phyloP scores from a whole-genome alignment of 1,139 yeast species.

The Geotrichum armillariae region DNA sequence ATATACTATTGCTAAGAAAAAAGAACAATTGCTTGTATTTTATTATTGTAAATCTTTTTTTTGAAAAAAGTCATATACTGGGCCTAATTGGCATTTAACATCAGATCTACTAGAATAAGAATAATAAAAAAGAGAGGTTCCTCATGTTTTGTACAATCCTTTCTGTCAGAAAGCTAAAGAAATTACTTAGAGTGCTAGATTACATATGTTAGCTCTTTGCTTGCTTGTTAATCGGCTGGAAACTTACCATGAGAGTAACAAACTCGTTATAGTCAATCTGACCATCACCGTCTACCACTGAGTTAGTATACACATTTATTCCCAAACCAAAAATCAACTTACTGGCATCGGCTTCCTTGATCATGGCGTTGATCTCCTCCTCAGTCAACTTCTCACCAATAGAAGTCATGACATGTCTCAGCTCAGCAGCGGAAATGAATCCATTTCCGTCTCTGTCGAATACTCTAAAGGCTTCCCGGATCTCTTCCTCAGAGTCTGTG shows the following conservation, averaged over 20 bases:
- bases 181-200: constrained; percentile 21
- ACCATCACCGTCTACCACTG: constrained; percentile 71
- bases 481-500: constrained; percentile 95
- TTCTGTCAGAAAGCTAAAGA: too few relatives aligned
- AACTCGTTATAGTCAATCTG: constrained; percentile 96
- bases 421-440: constrained; percentile 91
- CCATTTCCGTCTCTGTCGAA: constrained; percentile 90
- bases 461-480: constrained; percentile 96
- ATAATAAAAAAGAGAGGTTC: too few relatives aligned
- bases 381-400: constrained; percentile 96
- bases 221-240: too few relatives aligned
- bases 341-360: constrained; percentile 79
- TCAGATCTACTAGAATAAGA: too few relatives aligned
- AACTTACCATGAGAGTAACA: constrained; percentile 50
- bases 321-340: constrained; percentile 8
- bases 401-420: constrained; percentile 93
- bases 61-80: too few relatives aligned
- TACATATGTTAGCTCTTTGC: background rate
- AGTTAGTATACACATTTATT: constrained; percentile 33
- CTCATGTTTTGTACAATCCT: too few relatives aligned
- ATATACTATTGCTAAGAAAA: too few relatives aligned
- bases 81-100: too few relatives aligned
- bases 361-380: constrained; percentile 96
- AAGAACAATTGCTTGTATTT: too few relatives aligned
- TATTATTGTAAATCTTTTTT: too few relatives aligned